phyloP scores from a whole-genome alignment of 23 red algal genomes.

The Cyanidiococcus yangmingshanensis region DNA sequence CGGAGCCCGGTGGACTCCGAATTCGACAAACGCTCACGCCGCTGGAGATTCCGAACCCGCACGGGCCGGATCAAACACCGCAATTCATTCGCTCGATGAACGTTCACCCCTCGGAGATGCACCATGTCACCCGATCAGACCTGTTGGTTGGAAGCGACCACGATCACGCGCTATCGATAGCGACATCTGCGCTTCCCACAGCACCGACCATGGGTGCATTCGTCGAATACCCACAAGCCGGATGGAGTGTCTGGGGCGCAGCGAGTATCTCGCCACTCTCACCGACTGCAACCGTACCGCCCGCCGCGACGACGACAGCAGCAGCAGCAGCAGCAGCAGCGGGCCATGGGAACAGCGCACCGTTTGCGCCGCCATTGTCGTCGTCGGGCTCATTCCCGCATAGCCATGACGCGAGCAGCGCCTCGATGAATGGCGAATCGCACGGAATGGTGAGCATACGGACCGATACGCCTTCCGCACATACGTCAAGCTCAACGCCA shows the following conservation, averaged over 20 bases:
- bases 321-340: not conserved
- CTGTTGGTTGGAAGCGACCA: too few species aligned
- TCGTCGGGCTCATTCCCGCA: too few species aligned
- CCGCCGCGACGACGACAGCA: not conserved
- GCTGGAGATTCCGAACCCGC: not conserved
- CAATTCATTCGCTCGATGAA: too few species aligned
- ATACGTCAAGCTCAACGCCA: not conserved
- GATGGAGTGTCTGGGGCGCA: not conserved
- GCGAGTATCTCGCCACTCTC: conserved; percentile 13
- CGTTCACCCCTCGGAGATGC: too few species aligned
- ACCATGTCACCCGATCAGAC: too few species aligned
- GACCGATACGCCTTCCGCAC: not conserved
- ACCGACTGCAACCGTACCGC: not conserved
- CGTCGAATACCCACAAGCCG: not conserved
- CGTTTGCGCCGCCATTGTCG: too few species aligned
- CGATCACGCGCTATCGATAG: too few species aligned
- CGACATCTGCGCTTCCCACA: not conserved
- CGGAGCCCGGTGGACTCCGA: too few species aligned
- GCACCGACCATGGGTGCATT: not conserved
- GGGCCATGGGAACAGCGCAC: not conserved
- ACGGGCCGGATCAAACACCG: too few species aligned
- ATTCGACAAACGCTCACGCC: not conserved
- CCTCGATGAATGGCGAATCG: too few species aligned
- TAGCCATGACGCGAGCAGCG: too few species aligned
- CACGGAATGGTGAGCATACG: too few species aligned